Percentiles rank a stretch among this genome's conserved stretches.
Conservation (phyloP, 2,329 filamentous ascomycete species). For the Lecanoromycetidae sp. region DNA sequence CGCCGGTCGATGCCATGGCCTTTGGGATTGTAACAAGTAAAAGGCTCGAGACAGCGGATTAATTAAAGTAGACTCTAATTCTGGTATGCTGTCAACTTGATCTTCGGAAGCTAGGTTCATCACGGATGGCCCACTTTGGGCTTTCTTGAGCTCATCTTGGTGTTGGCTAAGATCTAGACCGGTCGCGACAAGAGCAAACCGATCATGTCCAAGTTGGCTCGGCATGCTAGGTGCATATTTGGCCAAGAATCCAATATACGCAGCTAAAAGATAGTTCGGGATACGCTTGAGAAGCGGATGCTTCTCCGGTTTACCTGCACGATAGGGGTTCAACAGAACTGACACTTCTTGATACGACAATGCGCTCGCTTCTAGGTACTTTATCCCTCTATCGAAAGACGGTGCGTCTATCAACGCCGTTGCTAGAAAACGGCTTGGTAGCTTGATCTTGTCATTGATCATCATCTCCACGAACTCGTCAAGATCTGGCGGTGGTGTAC, state of each 20-base stretch:
- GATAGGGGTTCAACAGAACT: conserved; percentile 16
- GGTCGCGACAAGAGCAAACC: background rate
- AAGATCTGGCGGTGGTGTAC: conserved; percentile 40
- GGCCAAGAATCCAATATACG: conserved; percentile 34
- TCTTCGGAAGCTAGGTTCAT: background rate
- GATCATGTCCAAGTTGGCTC: background rate
- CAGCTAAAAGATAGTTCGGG: conserved; percentile 30
- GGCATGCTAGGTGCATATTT: conserved; percentile 18
- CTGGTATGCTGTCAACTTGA: background rate
- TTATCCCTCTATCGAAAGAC: conserved; percentile 30
- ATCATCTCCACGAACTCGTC: conserved; percentile 42
- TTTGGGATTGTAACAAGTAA: conserved; percentile 24
- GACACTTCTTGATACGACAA: conserved; percentile 26
- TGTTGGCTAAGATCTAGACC: background rate
- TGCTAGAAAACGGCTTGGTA: conserved; percentile 34
- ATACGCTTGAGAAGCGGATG: conserved; percentile 21
- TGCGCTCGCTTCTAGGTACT: conserved; percentile 30
- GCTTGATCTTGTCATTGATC: conserved; percentile 32
- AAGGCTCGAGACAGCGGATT: conserved; percentile 22
- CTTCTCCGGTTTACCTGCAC: background rate
- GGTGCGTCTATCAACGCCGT: conserved; percentile 38
- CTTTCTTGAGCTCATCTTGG: background rate
- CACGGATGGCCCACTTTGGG: background rate
- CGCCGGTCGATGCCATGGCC: conserved; percentile 23
- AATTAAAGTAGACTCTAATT: background rate